Evolutionary conservation across 768 basidiomycete genomes (phyloP).

Genomic region (Glaciozyma antarctica): DNA sequence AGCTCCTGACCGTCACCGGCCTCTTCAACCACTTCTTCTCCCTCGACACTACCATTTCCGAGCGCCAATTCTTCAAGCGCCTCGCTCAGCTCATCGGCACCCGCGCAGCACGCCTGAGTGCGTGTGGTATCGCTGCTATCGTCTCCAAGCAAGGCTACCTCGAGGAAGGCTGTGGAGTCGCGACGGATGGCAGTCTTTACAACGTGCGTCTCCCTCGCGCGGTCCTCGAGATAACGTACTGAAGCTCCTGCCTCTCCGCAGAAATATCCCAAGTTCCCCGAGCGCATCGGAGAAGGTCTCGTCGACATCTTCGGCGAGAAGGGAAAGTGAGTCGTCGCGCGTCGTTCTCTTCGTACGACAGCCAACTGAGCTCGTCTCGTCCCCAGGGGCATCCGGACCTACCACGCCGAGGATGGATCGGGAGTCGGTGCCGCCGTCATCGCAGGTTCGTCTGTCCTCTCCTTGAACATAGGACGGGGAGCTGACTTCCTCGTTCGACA

Average conservation of each 20-base stretch:
- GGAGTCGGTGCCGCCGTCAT: conserved; percentile 97
- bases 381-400: conserved; percentile 52
- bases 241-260: conserved; percentile 37
- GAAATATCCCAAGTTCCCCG: conserved; percentile 97
- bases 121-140: conserved; percentile 94
- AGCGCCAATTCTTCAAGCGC: conserved; percentile 86
- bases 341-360: not conserved
- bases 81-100: conserved; percentile 67
- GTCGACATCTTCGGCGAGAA: conserved; percentile 93
- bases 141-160: conserved; percentile 89
- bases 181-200: conserved; percentile 90
- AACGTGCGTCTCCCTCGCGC: conserved; percentile 52
- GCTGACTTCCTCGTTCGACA: not conserved
- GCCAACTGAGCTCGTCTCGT: not conserved
- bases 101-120: conserved; percentile 78
- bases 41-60: conserved; percentile 87
- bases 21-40: conserved; percentile 97
- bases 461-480: not conserved
- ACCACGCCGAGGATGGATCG: conserved; percentile 81
- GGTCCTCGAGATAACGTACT: not conserved
- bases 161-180: conserved; percentile 79
- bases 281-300: conserved; percentile 83
- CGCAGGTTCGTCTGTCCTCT: conserved; percentile 44
- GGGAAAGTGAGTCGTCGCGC: conserved; percentile 53
- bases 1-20: conserved; percentile 90